Evolutionary conservation across 176 grass and related monocot species (phyloP).

Genomic region (Avena eriantha): DNA sequence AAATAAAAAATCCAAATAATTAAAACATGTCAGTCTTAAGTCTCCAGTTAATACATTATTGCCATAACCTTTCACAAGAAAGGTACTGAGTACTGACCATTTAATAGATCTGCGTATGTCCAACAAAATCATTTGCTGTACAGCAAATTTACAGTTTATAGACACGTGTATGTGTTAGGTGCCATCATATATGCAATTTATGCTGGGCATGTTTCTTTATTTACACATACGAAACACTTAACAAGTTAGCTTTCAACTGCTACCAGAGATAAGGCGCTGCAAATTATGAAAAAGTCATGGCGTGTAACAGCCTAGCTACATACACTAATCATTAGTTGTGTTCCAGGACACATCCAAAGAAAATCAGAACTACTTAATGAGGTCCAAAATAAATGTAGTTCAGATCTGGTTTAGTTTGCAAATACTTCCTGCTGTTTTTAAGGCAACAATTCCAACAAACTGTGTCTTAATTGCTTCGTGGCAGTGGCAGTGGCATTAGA

Average conservation of each 20-base stretch:
- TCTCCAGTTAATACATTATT: not conserved
- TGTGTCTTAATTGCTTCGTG: not conserved
- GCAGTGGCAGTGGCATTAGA: not conserved
- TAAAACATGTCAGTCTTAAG: not conserved
- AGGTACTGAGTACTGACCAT: not conserved
- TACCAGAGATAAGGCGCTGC: not conserved
- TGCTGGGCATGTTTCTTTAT: not conserved
- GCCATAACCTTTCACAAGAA: not conserved
- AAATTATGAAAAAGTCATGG: not conserved
- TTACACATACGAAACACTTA: not conserved
- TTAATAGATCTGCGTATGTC: not conserved
- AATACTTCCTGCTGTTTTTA: not conserved
- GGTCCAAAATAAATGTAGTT: not conserved
- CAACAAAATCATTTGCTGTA: not conserved
- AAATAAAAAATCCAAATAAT: conserved; percentile 15
- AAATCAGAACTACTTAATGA: not conserved
- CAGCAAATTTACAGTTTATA: not conserved
- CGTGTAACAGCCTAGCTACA: not conserved
- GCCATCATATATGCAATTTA: conserved; percentile 17
- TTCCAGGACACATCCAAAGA: not conserved
- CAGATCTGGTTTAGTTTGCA: conserved; percentile 3
- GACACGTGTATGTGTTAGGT: not conserved
- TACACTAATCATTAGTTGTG: not conserved
- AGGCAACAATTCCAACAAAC: not conserved
- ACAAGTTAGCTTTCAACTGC: not conserved